These are phyloP conservation scores for Phytophthora cryptogea DNA, from an alignment of 352 stramenopile genomes.

Conservation along the genomic window DNA sequence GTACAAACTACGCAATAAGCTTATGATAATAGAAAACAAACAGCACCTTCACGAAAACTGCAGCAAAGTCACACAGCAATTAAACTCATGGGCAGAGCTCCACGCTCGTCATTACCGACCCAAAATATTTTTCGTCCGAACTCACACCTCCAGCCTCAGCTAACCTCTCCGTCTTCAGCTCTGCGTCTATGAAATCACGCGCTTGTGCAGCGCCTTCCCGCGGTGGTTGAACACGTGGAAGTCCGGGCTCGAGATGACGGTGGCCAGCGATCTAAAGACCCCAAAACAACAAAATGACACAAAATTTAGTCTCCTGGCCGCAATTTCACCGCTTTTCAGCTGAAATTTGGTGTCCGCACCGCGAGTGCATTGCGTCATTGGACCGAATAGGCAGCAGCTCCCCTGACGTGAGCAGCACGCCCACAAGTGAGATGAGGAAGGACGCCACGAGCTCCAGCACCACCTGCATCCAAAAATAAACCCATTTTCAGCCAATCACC, in stretches of 20 bases:
- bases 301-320: slow-evolving; percentile 9
- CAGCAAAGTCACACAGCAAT: slow-evolving; percentile 16
- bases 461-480: slow-evolving; percentile 38
- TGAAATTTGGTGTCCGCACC: slow-evolving; percentile 35
- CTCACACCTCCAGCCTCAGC: not conserved
- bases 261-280: slow-evolving; percentile 56
- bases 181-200: slow-evolving; percentile 42
- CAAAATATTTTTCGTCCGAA: not conserved
- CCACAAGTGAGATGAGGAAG: slow-evolving; percentile 69
- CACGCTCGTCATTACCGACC: slow-evolving; percentile 4
- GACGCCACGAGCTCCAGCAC: slow-evolving; percentile 71
- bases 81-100: not conserved
- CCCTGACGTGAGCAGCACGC: slow-evolving; percentile 70
- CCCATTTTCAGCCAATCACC: slow-evolving; percentile 11
- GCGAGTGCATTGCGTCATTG: slow-evolving; percentile 63
- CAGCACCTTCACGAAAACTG: slow-evolving; percentile 3
- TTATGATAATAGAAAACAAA: slow-evolving; percentile 31
- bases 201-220: slow-evolving; percentile 75
- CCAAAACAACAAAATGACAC: not conserved
- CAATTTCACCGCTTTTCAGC: not conserved
- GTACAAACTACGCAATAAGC: slow-evolving; percentile 25
- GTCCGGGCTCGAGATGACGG: slow-evolving; percentile 68
- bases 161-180: not conserved
- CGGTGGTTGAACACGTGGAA: slow-evolving; percentile 88
- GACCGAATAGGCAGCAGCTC: slow-evolving; percentile 79